Evolutionary conservation across 257 asterid species (phyloP).

Genomic region (Salvia miltiorrhiza): DNA sequence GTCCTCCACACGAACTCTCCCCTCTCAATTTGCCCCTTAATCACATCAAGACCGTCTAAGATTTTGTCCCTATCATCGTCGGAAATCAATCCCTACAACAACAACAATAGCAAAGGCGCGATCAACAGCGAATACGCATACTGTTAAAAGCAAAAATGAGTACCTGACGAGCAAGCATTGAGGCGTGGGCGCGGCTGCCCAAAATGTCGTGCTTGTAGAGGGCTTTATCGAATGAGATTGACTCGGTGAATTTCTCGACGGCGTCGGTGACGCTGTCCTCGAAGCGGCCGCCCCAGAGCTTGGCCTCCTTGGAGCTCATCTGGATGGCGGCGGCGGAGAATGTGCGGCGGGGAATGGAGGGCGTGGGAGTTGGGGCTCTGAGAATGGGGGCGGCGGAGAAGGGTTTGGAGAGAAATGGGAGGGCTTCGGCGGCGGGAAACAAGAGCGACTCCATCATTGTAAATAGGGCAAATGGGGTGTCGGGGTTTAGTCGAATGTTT

Average conservation of each 20-base stretch:
- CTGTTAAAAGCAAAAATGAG: background rate
- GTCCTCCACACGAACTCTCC: constrained; percentile 88
- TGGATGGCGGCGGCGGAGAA: constrained; percentile 33
- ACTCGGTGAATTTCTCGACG: constrained; percentile 92
- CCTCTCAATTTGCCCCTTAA: constrained; percentile 67
- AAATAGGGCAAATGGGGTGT: constrained; percentile 22
- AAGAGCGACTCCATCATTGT: constrained; percentile 26
- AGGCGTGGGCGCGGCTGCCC: constrained; percentile 97
- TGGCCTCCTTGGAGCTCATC: constrained; percentile 65
- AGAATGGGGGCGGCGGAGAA: constrained; percentile 15
- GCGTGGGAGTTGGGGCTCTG: background rate
- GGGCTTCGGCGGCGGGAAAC: constrained; percentile 16
- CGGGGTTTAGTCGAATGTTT: too few species aligned
- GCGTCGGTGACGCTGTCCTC: constrained; percentile 87
- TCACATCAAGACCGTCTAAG: constrained; percentile 66
- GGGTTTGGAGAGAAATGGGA: constrained; percentile 27
- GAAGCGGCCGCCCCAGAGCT: constrained; percentile 97
- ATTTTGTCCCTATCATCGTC: constrained; percentile 64
- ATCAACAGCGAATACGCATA: background rate
- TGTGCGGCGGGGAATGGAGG: constrained; percentile 21
- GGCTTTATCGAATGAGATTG: constrained; percentile 81
- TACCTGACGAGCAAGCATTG: constrained; percentile 91
- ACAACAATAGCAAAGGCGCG: background rate
- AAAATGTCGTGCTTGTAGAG: constrained; percentile 91
- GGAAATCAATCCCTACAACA: constrained; percentile 71